These are phyloP conservation scores for Odonthalia washingtoniensis DNA, from an alignment of 31 red algal species.

Conservation along the genomic window DNA sequence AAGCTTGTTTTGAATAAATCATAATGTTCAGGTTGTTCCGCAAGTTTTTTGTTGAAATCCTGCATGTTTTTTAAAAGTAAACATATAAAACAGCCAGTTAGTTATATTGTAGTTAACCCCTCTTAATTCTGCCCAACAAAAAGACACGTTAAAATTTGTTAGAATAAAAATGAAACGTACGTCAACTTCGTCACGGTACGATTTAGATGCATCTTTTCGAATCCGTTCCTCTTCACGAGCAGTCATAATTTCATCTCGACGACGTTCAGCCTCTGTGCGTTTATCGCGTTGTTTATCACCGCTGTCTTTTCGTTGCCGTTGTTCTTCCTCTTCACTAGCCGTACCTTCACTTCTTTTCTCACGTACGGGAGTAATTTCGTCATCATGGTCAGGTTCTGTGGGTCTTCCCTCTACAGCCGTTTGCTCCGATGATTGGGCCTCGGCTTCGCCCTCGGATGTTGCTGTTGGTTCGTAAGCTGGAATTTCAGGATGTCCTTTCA, in stretches of 20 bases:
- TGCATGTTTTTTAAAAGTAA: neutral
- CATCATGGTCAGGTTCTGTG: neutral
- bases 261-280: constrained; percentile 48
- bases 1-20: constrained; percentile 72
- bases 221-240: constrained; percentile 23
- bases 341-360: neutral
- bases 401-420: neutral
- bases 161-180: too few relatives aligned
- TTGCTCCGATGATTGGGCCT: neutral
- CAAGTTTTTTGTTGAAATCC: constrained; percentile 67
- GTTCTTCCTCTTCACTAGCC: neutral
- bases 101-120: too few relatives aligned
- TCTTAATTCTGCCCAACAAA: too few relatives aligned
- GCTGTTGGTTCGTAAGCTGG: neutral
- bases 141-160: too few relatives aligned
- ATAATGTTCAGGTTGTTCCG: constrained; percentile 67
- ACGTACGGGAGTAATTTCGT: neutral
- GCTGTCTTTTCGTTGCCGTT: neutral
- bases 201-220: constrained; percentile 21
- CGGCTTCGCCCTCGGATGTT: neutral
- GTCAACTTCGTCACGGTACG: constrained; percentile 44
- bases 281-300: neutral
- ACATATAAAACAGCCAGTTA: neutral
- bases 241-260: constrained; percentile 7
- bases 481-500: constrained; percentile 49